These are phyloP conservation scores for Fusarium temperatum DNA, from an alignment of 2,329 filamentous ascomycete genomes.

Conservation along the genomic window DNA sequence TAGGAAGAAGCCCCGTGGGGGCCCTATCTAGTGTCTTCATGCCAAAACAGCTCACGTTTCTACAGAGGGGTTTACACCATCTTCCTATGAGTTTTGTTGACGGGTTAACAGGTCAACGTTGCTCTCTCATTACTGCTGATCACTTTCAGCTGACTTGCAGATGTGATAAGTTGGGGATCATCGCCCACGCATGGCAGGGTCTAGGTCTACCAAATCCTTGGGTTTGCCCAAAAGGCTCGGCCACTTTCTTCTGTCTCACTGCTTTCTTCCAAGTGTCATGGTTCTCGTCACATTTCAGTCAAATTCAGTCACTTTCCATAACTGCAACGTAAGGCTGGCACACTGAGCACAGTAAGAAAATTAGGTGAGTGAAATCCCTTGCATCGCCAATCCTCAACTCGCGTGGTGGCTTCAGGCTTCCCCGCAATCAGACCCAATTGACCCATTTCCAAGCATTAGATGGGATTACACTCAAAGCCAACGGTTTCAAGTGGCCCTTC, in stretches of 20 bases:
- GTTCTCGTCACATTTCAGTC: conserved; percentile 13
- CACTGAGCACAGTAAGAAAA: conserved; percentile 1
- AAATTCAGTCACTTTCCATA: not conserved
- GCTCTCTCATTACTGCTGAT: not conserved
- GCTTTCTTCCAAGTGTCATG: not conserved
- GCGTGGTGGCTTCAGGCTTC: conserved; percentile 24
- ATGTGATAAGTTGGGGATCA: conserved; percentile 17
- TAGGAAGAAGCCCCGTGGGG: not conserved
- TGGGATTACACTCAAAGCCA: not conserved
- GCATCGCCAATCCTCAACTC: conserved; percentile 17
- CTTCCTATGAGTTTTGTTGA: not conserved
- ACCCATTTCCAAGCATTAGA: not conserved
- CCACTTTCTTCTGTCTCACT: not conserved
- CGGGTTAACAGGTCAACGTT: not conserved
- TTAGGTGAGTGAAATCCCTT: conserved; percentile 5
- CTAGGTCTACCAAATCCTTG: not conserved
- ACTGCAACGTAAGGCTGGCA: not conserved
- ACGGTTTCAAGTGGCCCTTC: not conserved
- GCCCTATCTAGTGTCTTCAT: not conserved
- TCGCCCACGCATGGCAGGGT: not conserved
- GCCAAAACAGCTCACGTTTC: not conserved
- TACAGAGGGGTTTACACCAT: not conserved
- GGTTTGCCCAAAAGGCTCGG: not conserved
- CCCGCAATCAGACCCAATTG: conserved; percentile 8
- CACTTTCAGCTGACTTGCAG: conserved; percentile 4